Evolutionary conservation across 2,329 filamentous ascomycete genomes (phyloP), one percentile per base, ranked within the genome.

Genomic region (Emmonsia crescens): DNA sequence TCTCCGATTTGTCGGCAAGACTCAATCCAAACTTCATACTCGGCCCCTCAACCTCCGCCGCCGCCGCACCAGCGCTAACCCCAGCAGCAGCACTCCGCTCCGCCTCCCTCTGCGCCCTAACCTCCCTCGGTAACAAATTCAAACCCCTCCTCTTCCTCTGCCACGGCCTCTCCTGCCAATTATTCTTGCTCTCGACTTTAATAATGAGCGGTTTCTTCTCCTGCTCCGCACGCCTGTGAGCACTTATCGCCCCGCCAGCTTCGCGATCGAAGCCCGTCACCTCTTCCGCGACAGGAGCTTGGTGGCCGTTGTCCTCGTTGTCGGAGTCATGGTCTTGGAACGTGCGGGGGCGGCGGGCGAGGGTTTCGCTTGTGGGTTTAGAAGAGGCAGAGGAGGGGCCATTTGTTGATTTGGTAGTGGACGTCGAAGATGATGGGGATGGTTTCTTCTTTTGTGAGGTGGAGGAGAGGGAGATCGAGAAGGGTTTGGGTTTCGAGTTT

Each of bases 121-220:
- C 82, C 64, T 82, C 83, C 6, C 68, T 72, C n/a, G 83, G 84
- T n/a, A 86, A 75, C 16, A 82, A 71, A 70, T 83, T 85, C 72
- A 79, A 85, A 66, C 81, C 76, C 62, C 76, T 69, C 66, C 69
- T 83, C 80, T 69, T 87, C 81, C 79, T 84, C 2, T 67, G 64
- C 3, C 74, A 70, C 4, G 73, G 66, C 6, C 74, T 69, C 61
- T 77, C 72, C 58, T 74, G 72, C 65, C 91, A 86, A 78, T 97
- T 94, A 73, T 96, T 96, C 71, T 84, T 86, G 70, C 86, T 89
- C 75, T 90, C 89, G 64, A 91, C 88, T 70, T 89, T 87, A 38
- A 85, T 84, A 70, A 93, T 91, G 78, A 91, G 84, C 66, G 88
- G 85, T 70, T 87, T 79, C 46, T 75, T 74, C 78, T 79, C 68